Base-by-base conservation (phyloP, 305 asterid genomes). In the Solanum hybrid region DNA sequence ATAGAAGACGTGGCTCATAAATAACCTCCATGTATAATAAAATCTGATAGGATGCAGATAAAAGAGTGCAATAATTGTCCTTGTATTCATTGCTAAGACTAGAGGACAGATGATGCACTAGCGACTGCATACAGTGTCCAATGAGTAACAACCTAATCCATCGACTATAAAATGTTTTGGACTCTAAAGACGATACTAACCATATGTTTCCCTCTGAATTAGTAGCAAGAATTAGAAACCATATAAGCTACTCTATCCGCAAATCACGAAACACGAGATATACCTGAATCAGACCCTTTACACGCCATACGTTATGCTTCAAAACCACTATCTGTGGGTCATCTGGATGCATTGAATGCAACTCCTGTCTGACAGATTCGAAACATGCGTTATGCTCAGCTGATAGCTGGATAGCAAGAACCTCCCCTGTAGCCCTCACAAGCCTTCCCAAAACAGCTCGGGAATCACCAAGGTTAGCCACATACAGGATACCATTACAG, bases 381-480 rank as follows among this genome's bases (percentile, higher is more conserved):
- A 90, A 80, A 83, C 89, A 92, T 0, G 93, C 94, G 20, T 94
- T 94, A 85, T 94, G 95, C 70, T 94, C 95, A 34, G 91, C 88
- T 51, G 95, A 94, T 45, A 94, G 89, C 79, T 94, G 95, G 80
- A 91, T 90, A 26, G 93, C 93, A 79, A 91, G 89, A 73, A 93
- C 93, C 91, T 92, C 94, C 68, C 90, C 91, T 17, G 87, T 34
- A 24, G 93, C 90, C 88, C 89, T 92, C 29, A 92, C 94, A 27
- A 88, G 85, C 90, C 93, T 91, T 80, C 94, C 95, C 82, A 93
- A 92, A 87, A 94, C 94, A 20, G 92, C 95, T 15, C 95, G 91
- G 57, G 95, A 94, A 91, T 94, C 94, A 41, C 95, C 95, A 89
- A 91, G 92, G 88, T 94, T 94, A 33, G 95, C 94, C 81, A 94